phyloP scores from a whole-genome alignment of 129 eudicot genomes.

The Chrysanthemum seticuspe region DNA sequence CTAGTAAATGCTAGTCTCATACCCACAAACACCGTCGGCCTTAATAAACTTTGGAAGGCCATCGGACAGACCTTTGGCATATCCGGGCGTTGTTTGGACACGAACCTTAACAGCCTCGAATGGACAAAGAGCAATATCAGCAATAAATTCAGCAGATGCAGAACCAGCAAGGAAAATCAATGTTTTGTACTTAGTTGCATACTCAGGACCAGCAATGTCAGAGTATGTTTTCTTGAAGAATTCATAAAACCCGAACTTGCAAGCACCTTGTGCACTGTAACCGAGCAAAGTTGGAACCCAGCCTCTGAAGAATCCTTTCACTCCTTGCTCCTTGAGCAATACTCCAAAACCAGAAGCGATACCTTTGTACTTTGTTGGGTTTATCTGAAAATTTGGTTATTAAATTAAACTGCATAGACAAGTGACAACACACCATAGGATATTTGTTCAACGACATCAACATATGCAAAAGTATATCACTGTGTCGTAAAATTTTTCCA shows the following conservation, averaged over 20 bases:
- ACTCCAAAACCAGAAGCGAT: conserved; percentile 67
- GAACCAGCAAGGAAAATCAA: conserved; percentile 78
- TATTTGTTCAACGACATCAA: no score
- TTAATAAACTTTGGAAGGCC: conserved; percentile 72
- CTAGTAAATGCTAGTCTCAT: conserved; percentile 3
- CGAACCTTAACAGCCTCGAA: conserved; percentile 86
- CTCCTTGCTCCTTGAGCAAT: conserved; percentile 64
- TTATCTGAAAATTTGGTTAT: conserved; percentile 39
- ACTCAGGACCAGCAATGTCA: conserved; percentile 69
- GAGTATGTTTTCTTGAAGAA: conserved; percentile 80
- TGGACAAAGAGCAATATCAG: conserved; percentile 80
- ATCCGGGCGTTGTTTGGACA: conserved; percentile 80
- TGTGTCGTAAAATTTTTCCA: not conserved
- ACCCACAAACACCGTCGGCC: conserved; percentile 77
- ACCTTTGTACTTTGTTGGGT: conserved; percentile 75
- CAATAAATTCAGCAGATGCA: conserved; percentile 82
- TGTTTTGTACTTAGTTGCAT: conserved; percentile 78
- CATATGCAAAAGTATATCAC: not conserved
- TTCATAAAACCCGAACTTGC: conserved; percentile 82
- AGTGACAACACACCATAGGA: not conserved
- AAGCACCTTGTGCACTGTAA: conserved; percentile 85
- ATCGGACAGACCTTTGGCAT: conserved; percentile 70
- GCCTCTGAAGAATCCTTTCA: conserved; percentile 64
- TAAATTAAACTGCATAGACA: not conserved
- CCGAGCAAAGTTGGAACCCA: conserved; percentile 80